Percentiles rank a stretch among this genome's conserved stretches.
These are phyloP conservation scores for Penicillium occitanis DNA, from an alignment of 2,329 filamentous ascomycete genomes.

Conservation along the genomic window DNA sequence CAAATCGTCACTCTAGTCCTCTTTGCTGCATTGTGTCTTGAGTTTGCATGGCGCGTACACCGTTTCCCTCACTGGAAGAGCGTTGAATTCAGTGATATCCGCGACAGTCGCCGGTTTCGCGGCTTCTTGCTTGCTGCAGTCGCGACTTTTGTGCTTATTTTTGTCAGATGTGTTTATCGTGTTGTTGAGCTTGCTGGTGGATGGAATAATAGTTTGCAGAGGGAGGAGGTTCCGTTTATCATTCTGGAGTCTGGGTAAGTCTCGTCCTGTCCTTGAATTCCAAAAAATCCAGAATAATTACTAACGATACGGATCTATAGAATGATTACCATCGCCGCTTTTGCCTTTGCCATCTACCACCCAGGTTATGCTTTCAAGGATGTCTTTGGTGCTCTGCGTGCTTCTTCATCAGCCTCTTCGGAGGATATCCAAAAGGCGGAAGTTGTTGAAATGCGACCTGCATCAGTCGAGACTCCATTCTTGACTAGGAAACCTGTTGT, in stretches of 20 bases:
- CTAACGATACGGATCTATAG: background rate
- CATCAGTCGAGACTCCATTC: background rate
- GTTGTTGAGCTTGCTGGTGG: slow-evolving; percentile 4
- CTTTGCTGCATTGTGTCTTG: background rate
- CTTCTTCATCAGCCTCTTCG: background rate
- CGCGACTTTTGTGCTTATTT: background rate
- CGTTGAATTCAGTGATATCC: background rate
- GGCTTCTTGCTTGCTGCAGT: background rate
- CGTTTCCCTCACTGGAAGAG: background rate
- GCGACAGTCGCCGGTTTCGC: background rate
- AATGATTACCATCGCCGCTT: background rate
- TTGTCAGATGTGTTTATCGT: slow-evolving; percentile 3
- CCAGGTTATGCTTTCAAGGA: background rate
- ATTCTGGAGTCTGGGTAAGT: slow-evolving; percentile 4
- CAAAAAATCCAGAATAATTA: too few species aligned
- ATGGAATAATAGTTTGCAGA: slow-evolving; percentile 10
- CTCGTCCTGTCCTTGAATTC: background rate
- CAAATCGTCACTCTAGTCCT: background rate
- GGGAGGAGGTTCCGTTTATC: background rate
- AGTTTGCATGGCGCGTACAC: slow-evolving; percentile 8
- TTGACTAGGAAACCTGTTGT: background rate
- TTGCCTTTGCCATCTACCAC: background rate
- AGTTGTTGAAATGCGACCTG: background rate
- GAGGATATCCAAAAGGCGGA: background rate
- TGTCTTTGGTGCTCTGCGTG: background rate